Base-by-base conservation (phyloP, 345 rosid species). In the Gossypium bickii region DNA sequence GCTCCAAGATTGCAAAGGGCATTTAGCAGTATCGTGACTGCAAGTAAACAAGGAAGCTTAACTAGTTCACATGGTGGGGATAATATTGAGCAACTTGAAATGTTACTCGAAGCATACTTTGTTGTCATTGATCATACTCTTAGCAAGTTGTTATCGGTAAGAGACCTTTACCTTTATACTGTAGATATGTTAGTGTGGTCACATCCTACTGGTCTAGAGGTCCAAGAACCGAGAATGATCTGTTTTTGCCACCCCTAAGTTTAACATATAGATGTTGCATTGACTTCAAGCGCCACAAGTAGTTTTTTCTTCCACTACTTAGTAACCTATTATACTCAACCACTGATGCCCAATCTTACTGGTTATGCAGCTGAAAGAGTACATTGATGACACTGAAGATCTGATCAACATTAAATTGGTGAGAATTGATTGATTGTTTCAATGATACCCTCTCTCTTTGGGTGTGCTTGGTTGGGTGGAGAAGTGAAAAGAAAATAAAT, bases 331-430 rank as follows among this genome's bases (percentile, higher is more conserved):
- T 34, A 34, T 34, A 34, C 41, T 34, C 41, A 47, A 18, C 34
- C 38, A 22, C 29, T 76, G 73, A 41, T 34, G 34, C 67, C 10
- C 34, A 11, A 62, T 56, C 71, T 62, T 64, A 49, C 79, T 71
- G 60, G 67, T 76, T 68, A 49, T 87, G 90, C 87, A 92, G 97
- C 92, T 92, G 34, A 94, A 94, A 80, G 98, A 92, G 78, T 94
- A 94, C 78, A 92, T 92, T 52, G 98, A 94, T 81, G 98, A 94
- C 79, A 94, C 97, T 9, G 98, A 94, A 85, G 98, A 91, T 85
- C 78, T 94, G 67, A 94, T 94, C 87, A 94, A 92, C 85, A 91
- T 94, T 48, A 94, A 94, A 82, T 83, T 95, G 90, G 99, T 93
- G 79, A 81, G 79, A 17, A 49, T 57, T 60, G 43, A 47, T 58